phyloP scores from a whole-genome alignment of 371 early-diverging fungal species.

The Apophysomyces elegans region DNA sequence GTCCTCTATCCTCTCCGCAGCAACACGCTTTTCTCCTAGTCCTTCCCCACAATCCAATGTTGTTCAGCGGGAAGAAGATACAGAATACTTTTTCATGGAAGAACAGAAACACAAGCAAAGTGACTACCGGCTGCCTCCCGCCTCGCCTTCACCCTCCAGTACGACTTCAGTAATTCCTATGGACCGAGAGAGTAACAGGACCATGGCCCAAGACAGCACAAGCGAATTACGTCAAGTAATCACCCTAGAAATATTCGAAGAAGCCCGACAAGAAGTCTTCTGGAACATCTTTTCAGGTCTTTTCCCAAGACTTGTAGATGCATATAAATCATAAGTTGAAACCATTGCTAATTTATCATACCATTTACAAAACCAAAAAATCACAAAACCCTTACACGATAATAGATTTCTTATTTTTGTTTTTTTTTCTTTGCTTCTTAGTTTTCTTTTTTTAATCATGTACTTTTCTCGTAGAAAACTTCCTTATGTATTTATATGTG shows the following conservation, averaged over 20 bases:
- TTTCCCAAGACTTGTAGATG: slow-evolving; percentile 35
- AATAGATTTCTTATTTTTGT: neutral
- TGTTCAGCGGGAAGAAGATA: neutral
- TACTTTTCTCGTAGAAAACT: neutral
- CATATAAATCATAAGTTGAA: slow-evolving; percentile 16
- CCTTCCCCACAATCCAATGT: neutral
- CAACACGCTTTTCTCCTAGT: neutral
- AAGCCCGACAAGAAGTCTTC: slow-evolving; percentile 34
- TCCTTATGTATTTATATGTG: no score
- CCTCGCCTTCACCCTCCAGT: slow-evolving; percentile 3
- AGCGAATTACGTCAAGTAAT: neutral
- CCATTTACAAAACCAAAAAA: neutral
- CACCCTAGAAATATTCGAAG: slow-evolving; percentile 26
- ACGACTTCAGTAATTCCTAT: neutral
- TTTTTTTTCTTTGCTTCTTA: neutral
- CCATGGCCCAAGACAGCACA: neutral
- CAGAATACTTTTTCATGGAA: slow-evolving; percentile 5
- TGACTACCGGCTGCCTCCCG: neutral
- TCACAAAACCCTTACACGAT: neutral
- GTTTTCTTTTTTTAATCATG: neutral
- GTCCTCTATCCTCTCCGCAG: neutral
- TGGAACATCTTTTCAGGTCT: slow-evolving; percentile 43
- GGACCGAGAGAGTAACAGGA: neutral
- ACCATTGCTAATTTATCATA: slow-evolving; percentile 4
- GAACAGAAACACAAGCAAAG: slow-evolving; percentile 1